A percentile compares a stretch with the other conserved stretches of the same genome.
These are phyloP conservation scores for Dipteronia sinensis DNA, from an alignment of 345 rosid genomes.

Conservation along the genomic window DNA sequence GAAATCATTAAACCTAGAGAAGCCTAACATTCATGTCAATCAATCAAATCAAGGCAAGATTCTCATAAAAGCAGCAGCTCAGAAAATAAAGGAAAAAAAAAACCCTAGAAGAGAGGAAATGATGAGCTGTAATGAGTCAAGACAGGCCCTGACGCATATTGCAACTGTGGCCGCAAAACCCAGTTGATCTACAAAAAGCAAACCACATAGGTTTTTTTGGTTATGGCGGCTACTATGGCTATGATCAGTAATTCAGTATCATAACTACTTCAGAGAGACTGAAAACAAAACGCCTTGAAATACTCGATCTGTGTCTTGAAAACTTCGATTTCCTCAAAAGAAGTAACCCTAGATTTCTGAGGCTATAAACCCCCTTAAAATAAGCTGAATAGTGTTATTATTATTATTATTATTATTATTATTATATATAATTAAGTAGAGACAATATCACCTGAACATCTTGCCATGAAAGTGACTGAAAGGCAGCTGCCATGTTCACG, in stretches of 20 bases:
- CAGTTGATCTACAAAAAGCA: slow-evolving; percentile 32
- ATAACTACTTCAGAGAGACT: not conserved
- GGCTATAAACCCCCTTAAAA: slow-evolving; percentile 26
- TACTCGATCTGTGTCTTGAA: slow-evolving; percentile 33
- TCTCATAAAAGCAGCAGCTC: slow-evolving; percentile 23
- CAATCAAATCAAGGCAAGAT: slow-evolving; percentile 3
- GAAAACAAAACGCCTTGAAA: slow-evolving; percentile 32
- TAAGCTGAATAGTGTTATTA: slow-evolving; percentile 7
- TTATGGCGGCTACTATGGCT: slow-evolving; percentile 40
- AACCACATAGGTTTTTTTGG: slow-evolving; percentile 29
- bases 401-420: not conserved
- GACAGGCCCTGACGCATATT: slow-evolving; percentile 28
- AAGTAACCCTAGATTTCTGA: slow-evolving; percentile 38
- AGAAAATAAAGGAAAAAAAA: not conserved
- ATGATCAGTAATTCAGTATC: not conserved
- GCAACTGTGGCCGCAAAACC: slow-evolving; percentile 39
- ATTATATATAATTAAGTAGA: not conserved
- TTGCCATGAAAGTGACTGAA: slow-evolving; percentile 83
- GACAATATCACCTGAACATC: slow-evolving; percentile 56
- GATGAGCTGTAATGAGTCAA: not conserved
- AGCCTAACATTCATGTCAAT: slow-evolving; percentile 56
- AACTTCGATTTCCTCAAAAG: slow-evolving; percentile 32
- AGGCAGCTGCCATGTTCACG: slow-evolving; percentile 94
- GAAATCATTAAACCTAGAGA: slow-evolving; percentile 46
- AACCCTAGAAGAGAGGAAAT: slow-evolving; percentile 13